Evolutionary conservation across 2,329 filamentous ascomycete genomes (phyloP), one percentile per base, ranked within the genome.

Genomic region (Akanthomyces muscarius): DNA sequence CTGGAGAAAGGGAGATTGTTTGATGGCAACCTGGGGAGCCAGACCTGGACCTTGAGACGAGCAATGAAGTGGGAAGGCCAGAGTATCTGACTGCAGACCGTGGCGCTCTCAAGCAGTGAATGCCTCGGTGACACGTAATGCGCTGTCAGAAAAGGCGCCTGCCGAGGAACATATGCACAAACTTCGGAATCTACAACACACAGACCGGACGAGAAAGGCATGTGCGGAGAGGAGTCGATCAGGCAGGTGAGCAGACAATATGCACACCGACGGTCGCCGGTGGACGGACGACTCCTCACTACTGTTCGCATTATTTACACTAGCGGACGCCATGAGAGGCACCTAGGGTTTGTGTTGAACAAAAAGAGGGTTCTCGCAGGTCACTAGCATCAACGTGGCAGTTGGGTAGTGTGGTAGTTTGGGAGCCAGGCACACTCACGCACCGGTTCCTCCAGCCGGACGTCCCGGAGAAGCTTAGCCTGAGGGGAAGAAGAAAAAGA

Each of bases 121-220:
- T 28, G 55, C 45, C 57, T 42, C 36, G 47, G 47, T 52, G 57
- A 60, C 36, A 60, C 57, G 47, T 52, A 44, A 52, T 52, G 47
- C 47, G 33, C 28, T 36, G 36, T 38, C 45, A 36, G 5, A 41
- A 30, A n/a, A 30, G 11, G 23, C 44, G 38, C 55, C 14, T 18
- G 55, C 42, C 42, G 55, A 58, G 55, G 55, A 47, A 16, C 10
- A 18, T 16, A 36, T 23, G 42, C 55, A 23, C 23, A 25, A 8
- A 7, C 11, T 18, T 25, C 33, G 1, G 8, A 11, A 11, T 25
- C 1, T 25, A 14, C 10, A 10, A 50, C 47, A 28, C 47, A 53
- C 50, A 53, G 50, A 53, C 50, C 30, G 21, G 5, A 21, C 41
- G 23, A 25, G 30, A 41, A 30, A 30, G 3, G 42, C 4, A 10